Base-by-base conservation (phyloP, 2,329 filamentous ascomycete genomes). In the Onygenales sp. region DNA sequence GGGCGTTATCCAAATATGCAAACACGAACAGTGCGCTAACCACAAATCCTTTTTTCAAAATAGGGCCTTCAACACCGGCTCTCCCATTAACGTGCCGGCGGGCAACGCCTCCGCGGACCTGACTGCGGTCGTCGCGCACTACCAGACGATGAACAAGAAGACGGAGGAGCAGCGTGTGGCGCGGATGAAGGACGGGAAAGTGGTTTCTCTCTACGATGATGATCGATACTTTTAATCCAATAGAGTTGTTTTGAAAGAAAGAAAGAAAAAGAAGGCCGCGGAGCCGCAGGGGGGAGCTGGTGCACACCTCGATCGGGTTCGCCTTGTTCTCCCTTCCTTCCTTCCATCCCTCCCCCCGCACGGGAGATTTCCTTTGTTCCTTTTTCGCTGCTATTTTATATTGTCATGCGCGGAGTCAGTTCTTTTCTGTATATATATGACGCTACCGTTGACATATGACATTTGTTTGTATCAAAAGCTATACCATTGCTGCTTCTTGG, bases 61-160 rank as follows among this genome's bases (percentile, higher is more conserved):
- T 63, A 86, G 83, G 61, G 71, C 79, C 58, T 79, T 86, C 70
- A 85, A 86, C 64, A 68, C 71, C 21, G 78, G 80, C 51, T 80
- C 80, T 1, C 82, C 82, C 13, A 83, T 75, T 68, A 87, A 87
- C 63, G 77, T 85, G 52, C 70, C 77, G 34, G 81, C 84, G 43
- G 84, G 84, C 50, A 78, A 79, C 57, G 70, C 71, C 45, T 68
- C 76, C 52, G 77, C 77, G 48, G 77, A 84, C 63, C 71, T 87
- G 60, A 78, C 78, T 63, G 66, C 75, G 51, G 73, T 85, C 52
- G 79, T 83, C 55, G 78, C 76, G 33, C 81, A 85, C 70, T 86
- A 84, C 65, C 72, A 82, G 67, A 77, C 77, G 62, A 64, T 79
- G 62, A 77, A 81, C 54, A 70, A 72, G 63, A 77, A 79, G 55